Percentiles rank a stretch among this genome's conserved stretches.
These are phyloP conservation scores for Isoetes engelmannii DNA, from an alignment of 83 land plant genomes.

Conservation along the genomic window DNA sequence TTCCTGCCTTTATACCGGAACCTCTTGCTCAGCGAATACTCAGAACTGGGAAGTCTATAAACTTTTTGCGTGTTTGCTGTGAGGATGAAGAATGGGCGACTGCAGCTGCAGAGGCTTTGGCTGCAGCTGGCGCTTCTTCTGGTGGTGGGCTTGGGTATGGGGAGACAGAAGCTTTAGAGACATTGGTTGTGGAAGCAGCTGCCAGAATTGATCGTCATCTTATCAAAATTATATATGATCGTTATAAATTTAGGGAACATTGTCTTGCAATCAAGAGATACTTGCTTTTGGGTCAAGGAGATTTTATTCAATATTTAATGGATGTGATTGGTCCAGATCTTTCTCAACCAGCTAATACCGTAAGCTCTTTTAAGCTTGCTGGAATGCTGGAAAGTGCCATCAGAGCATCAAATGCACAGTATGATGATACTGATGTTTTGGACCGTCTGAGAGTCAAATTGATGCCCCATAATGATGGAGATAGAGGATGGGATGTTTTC, in stretches of 20 bases:
- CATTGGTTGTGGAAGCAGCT: conserved; percentile 86
- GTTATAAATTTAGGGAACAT: conserved; percentile 66
- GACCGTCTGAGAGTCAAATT: conserved; percentile 86
- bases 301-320: conserved; percentile 98
- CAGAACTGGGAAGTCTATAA: conserved; percentile 96
- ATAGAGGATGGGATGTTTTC: conserved; percentile 99
- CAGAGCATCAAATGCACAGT: conserved; percentile 94
- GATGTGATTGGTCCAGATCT: conserved; percentile 94
- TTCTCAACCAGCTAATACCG: conserved; percentile 85
- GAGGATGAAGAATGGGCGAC: conserved; percentile 92
- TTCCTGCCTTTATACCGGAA: conserved; percentile 89
- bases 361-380: conserved; percentile 88
- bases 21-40: conserved; percentile 87
- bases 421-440: conserved; percentile 84
- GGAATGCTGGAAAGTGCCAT: conserved; percentile 91
- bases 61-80: conserved; percentile 94
- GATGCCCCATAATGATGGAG: conserved; percentile 93
- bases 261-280: conserved; percentile 97
- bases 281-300: conserved; percentile 93
- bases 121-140: conserved; percentile 72
- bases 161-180: conserved; percentile 87
- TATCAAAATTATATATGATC: conserved; percentile 65
- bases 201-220: conserved; percentile 81
- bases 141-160: conserved; percentile 94
- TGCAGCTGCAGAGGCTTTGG: conserved; percentile 80